A percentile compares a stretch with the other conserved stretches of the same genome.
Evolutionary conservation across 345 rosid species (phyloP).

Genomic region (Moricandia moricandioides): DNA sequence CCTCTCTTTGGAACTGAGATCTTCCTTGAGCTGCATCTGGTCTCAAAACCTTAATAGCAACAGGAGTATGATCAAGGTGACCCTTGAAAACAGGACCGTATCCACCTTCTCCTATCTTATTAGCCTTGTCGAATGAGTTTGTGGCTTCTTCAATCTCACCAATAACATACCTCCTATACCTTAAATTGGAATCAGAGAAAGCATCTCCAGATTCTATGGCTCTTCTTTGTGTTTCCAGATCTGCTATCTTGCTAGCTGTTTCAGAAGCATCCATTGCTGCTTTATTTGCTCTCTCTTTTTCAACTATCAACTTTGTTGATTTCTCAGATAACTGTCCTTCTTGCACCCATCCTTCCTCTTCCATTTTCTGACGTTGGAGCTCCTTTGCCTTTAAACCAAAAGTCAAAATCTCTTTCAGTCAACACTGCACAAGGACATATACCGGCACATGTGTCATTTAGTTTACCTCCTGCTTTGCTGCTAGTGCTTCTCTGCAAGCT

Average conservation of each 20-base stretch:
- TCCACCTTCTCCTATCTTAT: slow-evolving; percentile 92
- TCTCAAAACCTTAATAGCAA: slow-evolving; percentile 81
- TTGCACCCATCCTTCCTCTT: slow-evolving; percentile 57
- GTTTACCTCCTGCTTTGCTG: slow-evolving; percentile 74
- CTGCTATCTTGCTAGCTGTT: slow-evolving; percentile 59
- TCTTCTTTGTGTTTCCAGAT: slow-evolving; percentile 55
- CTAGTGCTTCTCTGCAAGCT: slow-evolving; percentile 85
- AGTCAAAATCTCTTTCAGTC: background rate
- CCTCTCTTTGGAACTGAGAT: slow-evolving; percentile 89
- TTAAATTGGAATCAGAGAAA: slow-evolving; percentile 34
- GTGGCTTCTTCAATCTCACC: slow-evolving; percentile 88
- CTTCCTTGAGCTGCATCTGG: slow-evolving; percentile 98
- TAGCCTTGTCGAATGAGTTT: slow-evolving; percentile 44
- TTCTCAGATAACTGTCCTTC: slow-evolving; percentile 64
- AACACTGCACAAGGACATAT: background rate
- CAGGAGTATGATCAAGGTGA: slow-evolving; percentile 75
- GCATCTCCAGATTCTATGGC: slow-evolving; percentile 41
- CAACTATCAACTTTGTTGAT: slow-evolving; percentile 49
- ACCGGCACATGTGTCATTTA: too few relatives aligned
- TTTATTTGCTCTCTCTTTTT: slow-evolving; percentile 59
- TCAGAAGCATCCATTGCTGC: slow-evolving; percentile 71
- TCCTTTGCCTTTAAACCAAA: slow-evolving; percentile 54
- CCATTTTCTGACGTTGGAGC: slow-evolving; percentile 63
- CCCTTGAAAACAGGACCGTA: slow-evolving; percentile 91
- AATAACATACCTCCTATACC: slow-evolving; percentile 69